phyloP scores from a whole-genome alignment of 495 filamentous ascomycete genomes.

The Jackrogersella minutella region DNA sequence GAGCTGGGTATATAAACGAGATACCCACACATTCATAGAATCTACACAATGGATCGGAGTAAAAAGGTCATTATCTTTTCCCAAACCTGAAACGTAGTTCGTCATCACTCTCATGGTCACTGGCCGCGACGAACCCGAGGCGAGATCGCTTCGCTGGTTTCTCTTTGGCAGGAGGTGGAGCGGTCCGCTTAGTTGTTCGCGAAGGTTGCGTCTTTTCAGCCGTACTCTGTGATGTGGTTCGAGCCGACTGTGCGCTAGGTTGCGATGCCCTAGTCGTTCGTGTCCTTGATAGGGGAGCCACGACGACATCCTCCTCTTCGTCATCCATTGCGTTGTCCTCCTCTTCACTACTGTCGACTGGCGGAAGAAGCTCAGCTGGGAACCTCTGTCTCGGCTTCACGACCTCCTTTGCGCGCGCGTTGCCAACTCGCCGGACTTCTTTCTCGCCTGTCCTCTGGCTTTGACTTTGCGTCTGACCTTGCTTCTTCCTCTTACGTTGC shows the following conservation, averaged over 20 bases:
- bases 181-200: conserved; percentile 50
- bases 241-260: conserved; percentile 42
- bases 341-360: conserved; percentile 53
- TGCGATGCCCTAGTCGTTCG: conserved; percentile 36
- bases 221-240: conserved; percentile 45
- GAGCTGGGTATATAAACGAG: conserved; percentile 23
- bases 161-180: conserved; percentile 45
- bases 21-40: conserved; percentile 29
- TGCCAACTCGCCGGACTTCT: not conserved
- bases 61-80: conserved; percentile 49
- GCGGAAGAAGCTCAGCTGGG: conserved; percentile 21
- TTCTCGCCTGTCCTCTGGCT: conserved; percentile 33
- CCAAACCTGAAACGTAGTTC: conserved; percentile 67
- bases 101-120: conserved; percentile 59
- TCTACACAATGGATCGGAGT: not conserved
- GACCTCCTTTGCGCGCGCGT: not conserved
- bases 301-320: conserved; percentile 34
- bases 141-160: conserved; percentile 56
- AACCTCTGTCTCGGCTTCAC: conserved; percentile 13
- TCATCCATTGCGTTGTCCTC: conserved; percentile 44
- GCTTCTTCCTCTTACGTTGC: conserved; percentile 37
- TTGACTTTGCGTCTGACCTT: conserved; percentile 41
- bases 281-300: conserved; percentile 29
- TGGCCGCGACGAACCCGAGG: conserved; percentile 42
- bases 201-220: conserved; percentile 31